Evolutionary conservation across 2,329 filamentous ascomycete genomes (phyloP).

Genomic region (Epichloe bromicola): DNA sequence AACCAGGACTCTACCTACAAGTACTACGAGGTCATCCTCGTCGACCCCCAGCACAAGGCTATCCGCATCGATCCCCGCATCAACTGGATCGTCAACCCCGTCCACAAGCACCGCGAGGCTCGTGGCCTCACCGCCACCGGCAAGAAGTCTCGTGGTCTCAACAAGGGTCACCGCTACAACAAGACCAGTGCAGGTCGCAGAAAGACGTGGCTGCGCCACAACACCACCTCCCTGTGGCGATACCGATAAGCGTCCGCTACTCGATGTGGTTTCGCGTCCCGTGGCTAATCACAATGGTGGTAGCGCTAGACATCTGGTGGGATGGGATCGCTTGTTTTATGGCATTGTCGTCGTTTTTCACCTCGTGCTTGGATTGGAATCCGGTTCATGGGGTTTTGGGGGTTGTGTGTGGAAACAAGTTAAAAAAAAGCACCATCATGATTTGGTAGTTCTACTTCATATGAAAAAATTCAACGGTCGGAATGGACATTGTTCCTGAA

Average conservation of each 20-base stretch:
- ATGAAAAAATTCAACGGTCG: slow-evolving; percentile 15
- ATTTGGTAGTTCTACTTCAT: slow-evolving; percentile 2
- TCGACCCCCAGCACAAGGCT: slow-evolving; percentile 99
- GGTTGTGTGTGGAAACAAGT: not conserved
- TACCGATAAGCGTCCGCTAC: slow-evolving; percentile 57
- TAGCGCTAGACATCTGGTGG: not conserved
- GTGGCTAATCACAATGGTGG: not conserved
- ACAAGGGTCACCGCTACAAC: slow-evolving; percentile 99
- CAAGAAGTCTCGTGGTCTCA: slow-evolving; percentile 99
- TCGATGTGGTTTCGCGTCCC: not conserved
- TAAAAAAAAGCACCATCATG: slow-evolving; percentile 3
- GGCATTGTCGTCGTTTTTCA: slow-evolving; percentile 5
- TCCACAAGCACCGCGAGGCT: slow-evolving; percentile 99
- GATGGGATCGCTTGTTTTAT: slow-evolving; percentile 4
- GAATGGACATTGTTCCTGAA: slow-evolving; percentile 18
- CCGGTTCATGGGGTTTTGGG: not conserved
- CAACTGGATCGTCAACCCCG: slow-evolving; percentile 99
- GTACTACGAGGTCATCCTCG: slow-evolving; percentile 99
- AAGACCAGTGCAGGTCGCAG: slow-evolving; percentile 93
- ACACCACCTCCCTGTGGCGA: slow-evolving; percentile 97
- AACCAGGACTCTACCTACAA: slow-evolving; percentile 99
- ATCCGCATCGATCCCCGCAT: slow-evolving; percentile 98
- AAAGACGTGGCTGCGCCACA: slow-evolving; percentile 99
- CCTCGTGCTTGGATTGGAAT: slow-evolving; percentile 5
- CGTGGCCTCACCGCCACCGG: slow-evolving; percentile 95